A percentile compares a stretch with the other conserved stretches of the same genome.
Evolutionary conservation across 1,139 yeast species (phyloP).

Genomic region (Sugiyamaella xylanicola): DNA sequence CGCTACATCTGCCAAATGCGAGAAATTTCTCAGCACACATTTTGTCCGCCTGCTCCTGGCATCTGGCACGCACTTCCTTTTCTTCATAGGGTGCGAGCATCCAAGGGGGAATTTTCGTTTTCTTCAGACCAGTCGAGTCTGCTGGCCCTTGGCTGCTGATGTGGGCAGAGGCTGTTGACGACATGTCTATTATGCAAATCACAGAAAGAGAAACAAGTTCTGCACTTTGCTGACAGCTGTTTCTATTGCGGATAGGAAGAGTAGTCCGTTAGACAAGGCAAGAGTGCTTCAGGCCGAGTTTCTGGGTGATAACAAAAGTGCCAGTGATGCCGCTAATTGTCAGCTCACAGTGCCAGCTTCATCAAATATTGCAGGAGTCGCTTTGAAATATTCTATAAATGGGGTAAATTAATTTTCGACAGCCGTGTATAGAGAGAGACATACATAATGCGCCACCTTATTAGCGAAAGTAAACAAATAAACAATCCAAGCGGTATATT

Average conservation of each 20-base stretch:
- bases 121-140: too few species aligned
- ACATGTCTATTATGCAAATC: too few species aligned
- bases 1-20: constrained; percentile 58
- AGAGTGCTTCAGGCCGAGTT: too few species aligned
- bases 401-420: background rate
- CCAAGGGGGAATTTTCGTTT: constrained; percentile 69
- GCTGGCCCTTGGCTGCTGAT: too few species aligned
- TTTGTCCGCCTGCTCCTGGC: constrained; percentile 74
- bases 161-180: background rate
- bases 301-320: too few species aligned
- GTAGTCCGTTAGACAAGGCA: too few species aligned
- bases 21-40: constrained; percentile 59
- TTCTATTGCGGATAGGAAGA: too few species aligned
- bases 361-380: background rate
- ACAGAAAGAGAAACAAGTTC: too few species aligned
- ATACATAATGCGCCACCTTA: background rate
- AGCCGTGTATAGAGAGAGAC: background rate
- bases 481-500: too few species aligned
- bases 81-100: constrained; percentile 85
- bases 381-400: background rate
- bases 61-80: constrained; percentile 71
- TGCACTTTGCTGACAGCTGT: too few species aligned
- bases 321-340: too few species aligned
- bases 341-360: background rate
- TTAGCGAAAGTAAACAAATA: background rate